Evolutionary conservation across 495 filamentous ascomycete species (phyloP), one percentile per base, ranked within the genome.

Genomic region (Arthonia radiata): DNA sequence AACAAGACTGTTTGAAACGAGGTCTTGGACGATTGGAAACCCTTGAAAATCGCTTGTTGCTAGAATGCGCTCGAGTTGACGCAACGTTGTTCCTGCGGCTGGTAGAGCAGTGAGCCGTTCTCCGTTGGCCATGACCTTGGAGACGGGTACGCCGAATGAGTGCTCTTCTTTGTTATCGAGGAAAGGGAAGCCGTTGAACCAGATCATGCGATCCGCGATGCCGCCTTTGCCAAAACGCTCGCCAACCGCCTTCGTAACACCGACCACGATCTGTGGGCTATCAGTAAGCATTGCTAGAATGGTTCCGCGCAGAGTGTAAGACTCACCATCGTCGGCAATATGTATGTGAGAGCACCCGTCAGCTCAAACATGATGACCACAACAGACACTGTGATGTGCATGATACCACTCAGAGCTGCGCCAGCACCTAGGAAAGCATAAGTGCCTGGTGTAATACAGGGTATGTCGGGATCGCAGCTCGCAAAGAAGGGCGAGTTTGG

Each of bases 321-420:
- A 46, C 57, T 30, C 43, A 68, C 64, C 86, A 93, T 91, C 7
- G 86, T 94, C 3, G 83, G 83, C 18, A 94, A 56, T 31, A 94
- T 93, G 44, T 94, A 94, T 2, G 79, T 90, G 33, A 94, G 56
- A 24, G 83, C 83, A 3, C 83, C 83, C 1, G 83, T 94, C 27
- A 94, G 53, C 45, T 94, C 83, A 36, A 94, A 94, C 83, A 93
- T 92, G 36, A 94, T 93, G 35, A 94, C 83, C 4, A 90, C 82
- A 12, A 94, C 79, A 0, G 83, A 90, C 13, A 94, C 73, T 0
- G 82, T 91, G 40, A 94, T 74, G 44, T 92, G 82, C 82, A 92
- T 94, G 39, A 94, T 91, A 5, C 83, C 83, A 49, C 76, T 86
- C n/a, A 94, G 61, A 0, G 83, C 79, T n/a, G 83, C 82, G 3